phyloP scores from a whole-genome alignment of 108 stramenopile genomes.

The Parmales sp. region DNA sequence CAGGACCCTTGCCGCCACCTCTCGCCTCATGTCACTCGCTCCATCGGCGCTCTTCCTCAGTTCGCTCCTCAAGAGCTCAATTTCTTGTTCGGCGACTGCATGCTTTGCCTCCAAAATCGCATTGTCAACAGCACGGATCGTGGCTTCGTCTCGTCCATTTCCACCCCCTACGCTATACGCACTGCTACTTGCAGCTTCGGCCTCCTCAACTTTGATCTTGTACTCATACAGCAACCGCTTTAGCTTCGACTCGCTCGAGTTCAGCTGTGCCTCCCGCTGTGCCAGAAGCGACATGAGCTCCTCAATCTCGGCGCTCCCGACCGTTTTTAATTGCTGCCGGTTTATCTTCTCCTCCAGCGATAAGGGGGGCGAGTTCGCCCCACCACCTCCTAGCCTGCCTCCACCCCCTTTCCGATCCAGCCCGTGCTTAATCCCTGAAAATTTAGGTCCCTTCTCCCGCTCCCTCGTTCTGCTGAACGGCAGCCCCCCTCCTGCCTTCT shows the following conservation, averaged over 20 bases:
- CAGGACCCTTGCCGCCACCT: not conserved
- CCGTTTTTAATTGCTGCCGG: no score
- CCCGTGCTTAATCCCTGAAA: no score
- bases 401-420: no score
- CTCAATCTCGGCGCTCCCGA: not conserved
- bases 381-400: not conserved
- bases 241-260: not conserved
- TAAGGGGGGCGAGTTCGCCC: not conserved
- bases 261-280: not conserved
- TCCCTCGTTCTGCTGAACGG: no score
- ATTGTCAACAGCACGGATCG: not conserved
- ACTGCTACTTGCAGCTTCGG: not conserved
- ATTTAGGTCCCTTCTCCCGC: no score
- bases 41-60: not conserved
- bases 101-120: not conserved
- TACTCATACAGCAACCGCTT: not conserved
- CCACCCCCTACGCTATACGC: not conserved
- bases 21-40: not conserved
- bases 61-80: not conserved
- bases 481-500: not conserved
- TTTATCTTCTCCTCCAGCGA: no score
- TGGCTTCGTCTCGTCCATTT: not conserved
- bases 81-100: not conserved
- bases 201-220: conserved; percentile 1
- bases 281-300: not conserved